Evolutionary conservation across 768 basidiomycete genomes (phyloP).

Genomic region (Coprinopsis sp.): DNA sequence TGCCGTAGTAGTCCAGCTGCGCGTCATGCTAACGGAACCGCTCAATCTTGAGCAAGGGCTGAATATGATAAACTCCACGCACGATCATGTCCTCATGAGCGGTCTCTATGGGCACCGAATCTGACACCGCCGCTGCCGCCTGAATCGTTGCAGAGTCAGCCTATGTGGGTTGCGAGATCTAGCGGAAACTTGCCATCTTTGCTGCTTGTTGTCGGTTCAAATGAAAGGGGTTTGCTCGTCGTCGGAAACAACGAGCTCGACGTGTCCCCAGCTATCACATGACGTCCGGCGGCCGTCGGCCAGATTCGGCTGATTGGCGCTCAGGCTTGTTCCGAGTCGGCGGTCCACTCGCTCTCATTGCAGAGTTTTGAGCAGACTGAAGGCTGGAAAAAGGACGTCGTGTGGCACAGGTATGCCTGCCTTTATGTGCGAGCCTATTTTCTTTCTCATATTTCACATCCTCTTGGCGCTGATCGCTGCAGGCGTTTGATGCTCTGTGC

Average conservation of each 20-base stretch:
- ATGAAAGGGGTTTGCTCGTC: background rate
- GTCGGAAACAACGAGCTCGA: background rate
- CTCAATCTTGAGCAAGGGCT: background rate
- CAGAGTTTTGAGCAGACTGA: no score
- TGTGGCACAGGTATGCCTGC: no score
- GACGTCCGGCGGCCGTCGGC: no score
- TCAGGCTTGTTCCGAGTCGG: no score
- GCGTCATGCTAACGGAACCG: constrained; percentile 78
- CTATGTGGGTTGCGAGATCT: background rate
- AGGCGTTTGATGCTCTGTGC: no score
- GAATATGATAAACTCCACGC: constrained; percentile 25
- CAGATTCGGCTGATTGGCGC: no score
- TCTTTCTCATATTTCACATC: no score
- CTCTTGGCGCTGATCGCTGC: no score
- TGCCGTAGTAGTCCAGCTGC: constrained; percentile 96
- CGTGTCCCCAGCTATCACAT: constrained; percentile 1
- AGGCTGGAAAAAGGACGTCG: no score
- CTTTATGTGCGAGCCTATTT: no score
- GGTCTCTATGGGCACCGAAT: constrained; percentile 86
- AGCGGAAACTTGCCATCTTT: constrained; percentile 15
- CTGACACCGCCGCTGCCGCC: constrained; percentile 52
- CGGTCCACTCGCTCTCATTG: no score
- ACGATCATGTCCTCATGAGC: constrained; percentile 99
- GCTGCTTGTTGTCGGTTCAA: background rate
- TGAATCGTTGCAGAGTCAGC: constrained; percentile 14